Percentiles rank a stretch among this genome's conserved stretches.
Evolutionary conservation across 192 early-diverging fungal genomes (phyloP).

Genomic region (Kickxella alabastrina): DNA sequence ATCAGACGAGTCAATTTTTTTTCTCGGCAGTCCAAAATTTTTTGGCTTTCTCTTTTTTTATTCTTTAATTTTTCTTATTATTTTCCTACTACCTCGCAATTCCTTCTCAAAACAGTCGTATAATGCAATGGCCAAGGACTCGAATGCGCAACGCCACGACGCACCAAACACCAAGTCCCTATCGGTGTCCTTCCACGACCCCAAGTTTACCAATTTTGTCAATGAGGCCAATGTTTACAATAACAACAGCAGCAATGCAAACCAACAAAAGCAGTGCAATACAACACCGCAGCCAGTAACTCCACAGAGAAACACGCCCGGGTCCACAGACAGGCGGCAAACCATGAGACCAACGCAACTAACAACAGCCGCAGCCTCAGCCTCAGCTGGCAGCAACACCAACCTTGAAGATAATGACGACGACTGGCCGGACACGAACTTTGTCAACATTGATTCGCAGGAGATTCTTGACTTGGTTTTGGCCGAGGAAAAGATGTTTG

Average conservation of each 20-base stretch:
- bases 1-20: too few relatives aligned
- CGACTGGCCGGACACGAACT: not conserved
- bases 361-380: conserved; percentile 1
- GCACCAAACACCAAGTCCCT: conserved; percentile 11
- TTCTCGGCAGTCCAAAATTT: too few relatives aligned
- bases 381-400: conserved; percentile 1
- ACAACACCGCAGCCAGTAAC: not conserved
- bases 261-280: not conserved
- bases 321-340: conserved; percentile 3
- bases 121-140: conserved; percentile 37
- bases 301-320: not conserved
- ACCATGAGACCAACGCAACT: not conserved
- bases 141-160: conserved; percentile 3
- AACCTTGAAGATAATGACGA: conserved; percentile 18
- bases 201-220: conserved; percentile 21
- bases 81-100: not conserved
- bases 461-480: conserved; percentile 41
- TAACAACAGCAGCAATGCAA: not conserved
- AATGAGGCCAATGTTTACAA: conserved; percentile 8
- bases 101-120: not conserved
- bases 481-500: conserved; percentile 40
- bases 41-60: not conserved
- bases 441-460: conserved; percentile 35
- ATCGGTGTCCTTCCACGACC: conserved; percentile 27
- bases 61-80: conserved; percentile 3